phyloP scores from a whole-genome alignment of 2,329 filamentous ascomycete genomes.

The Calonectria henricotiae region DNA sequence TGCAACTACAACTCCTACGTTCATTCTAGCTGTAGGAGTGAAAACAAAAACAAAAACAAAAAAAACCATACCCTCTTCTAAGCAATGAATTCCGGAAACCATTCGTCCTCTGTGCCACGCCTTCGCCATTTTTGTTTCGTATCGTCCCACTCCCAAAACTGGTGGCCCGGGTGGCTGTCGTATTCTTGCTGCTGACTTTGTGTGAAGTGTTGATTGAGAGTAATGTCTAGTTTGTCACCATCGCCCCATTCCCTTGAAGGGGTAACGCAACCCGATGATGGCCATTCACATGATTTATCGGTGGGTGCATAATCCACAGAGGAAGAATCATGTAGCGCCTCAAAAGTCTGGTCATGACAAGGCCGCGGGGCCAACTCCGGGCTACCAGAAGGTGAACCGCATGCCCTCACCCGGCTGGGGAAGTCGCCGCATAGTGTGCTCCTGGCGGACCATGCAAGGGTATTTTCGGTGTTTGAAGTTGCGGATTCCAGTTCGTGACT shows the following conservation, averaged over 20 bases:
- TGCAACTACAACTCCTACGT: too few species aligned
- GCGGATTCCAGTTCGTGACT: not conserved
- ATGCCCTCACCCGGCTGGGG: not conserved
- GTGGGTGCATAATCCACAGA: not conserved
- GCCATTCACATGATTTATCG: not conserved
- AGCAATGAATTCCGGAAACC: slow-evolving; percentile 24
- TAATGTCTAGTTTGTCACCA: not conserved
- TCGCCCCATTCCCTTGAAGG: not conserved
- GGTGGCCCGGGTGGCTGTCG: slow-evolving; percentile 28
- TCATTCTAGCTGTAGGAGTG: too few species aligned
- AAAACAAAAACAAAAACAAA: not conserved
- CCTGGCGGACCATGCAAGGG: not conserved
- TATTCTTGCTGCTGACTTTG: slow-evolving; percentile 24
- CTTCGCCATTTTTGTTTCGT: slow-evolving; percentile 25
- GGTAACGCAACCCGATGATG: not conserved
- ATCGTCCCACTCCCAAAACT: slow-evolving; percentile 34
- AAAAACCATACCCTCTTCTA: not conserved
- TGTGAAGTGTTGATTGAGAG: not conserved
- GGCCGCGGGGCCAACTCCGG: not conserved
- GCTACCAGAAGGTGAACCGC: not conserved
- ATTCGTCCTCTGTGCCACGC: slow-evolving; percentile 25
- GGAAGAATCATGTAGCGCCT: not conserved
- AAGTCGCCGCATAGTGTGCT: not conserved
- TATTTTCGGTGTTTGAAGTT: not conserved
- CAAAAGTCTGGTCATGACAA: not conserved